A percentile compares a stretch with the other conserved stretches of the same genome.
phyloP scores from a whole-genome alignment of 495 filamentous ascomycete genomes.

The Aspergillus affinis region DNA sequence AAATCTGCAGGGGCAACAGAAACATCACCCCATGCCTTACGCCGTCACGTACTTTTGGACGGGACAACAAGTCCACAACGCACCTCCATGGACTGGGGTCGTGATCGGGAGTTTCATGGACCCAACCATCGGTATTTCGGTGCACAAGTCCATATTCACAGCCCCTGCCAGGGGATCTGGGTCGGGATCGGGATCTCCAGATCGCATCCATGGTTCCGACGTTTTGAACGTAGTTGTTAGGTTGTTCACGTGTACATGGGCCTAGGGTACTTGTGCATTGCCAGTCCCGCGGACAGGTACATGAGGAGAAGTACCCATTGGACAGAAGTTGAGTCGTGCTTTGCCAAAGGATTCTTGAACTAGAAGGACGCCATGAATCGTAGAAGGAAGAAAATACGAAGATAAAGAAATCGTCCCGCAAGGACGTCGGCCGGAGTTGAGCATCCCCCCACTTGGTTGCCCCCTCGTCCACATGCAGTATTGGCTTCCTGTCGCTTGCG shows the following conservation, averaged over 20 bases:
- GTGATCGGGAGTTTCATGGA: background rate
- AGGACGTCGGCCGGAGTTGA: background rate
- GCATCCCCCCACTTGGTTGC: constrained; percentile 6
- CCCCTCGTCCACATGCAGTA: constrained; percentile 8
- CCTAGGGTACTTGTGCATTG: background rate
- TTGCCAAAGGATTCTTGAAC: too few species aligned
- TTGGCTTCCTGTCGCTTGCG: constrained; percentile 12
- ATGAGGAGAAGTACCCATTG: background rate
- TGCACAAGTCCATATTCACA: too few species aligned
- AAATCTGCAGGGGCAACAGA: too few species aligned
- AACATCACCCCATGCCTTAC: too few species aligned
- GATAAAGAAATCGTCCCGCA: background rate
- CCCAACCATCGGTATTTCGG: background rate
- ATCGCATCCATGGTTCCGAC: constrained; percentile 1
- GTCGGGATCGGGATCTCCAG: background rate
- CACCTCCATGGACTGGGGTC: too few species aligned
- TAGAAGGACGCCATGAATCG: too few species aligned
- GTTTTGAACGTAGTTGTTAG: background rate
- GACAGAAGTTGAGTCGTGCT: too few species aligned
- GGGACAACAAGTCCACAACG: too few species aligned
- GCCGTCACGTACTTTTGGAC: too few species aligned
- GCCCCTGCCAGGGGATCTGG: background rate
- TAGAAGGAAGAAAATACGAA: background rate
- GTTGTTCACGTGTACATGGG: background rate
- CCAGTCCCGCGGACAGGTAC: background rate